Base-by-base conservation (phyloP, 805 yeast species). In the Saccharomycopsis sp. region DNA sequence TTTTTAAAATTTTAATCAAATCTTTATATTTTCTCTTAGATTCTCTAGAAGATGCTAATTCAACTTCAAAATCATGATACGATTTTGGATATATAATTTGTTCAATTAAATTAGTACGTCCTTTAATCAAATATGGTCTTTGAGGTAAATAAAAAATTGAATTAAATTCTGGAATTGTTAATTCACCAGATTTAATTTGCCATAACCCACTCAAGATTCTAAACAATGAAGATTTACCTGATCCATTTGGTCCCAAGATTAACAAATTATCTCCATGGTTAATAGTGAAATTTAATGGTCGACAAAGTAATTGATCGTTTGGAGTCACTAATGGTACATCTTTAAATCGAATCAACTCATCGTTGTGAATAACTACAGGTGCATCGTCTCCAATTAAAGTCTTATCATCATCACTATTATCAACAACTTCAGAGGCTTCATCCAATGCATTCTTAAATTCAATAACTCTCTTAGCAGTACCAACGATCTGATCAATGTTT, bases 201-300 rank as follows among this genome's bases (percentile, higher is more conserved):
- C 97, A 89, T 53, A 89, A 69, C 0, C 96, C 96, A 44, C 97
- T 96, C 38, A 89, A 71, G 56, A 89, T 76, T 58, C 97, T 75
- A 62, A 89, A 89, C 46, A 89, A 66, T 0, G 97, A 89, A 0
- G 96, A 88, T 64, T 89, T 89, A 22, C 97, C 97, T 51, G 95
- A 85, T 1, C 97, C 97, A 58, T 89, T 89, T 11, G 97, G 97
- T 0, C 97, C 97, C 7, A 90, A 88, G 59, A 89, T 88, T 43
- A 89, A 70, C 41, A 89, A 67, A 62, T 89, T 93, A 41, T 88
- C 81, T 28, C 96, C 96, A 27, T 77, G 82, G 51, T 81, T 75
- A 43, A 89, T 75, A 41, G 80, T 72, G 61, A 89, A 88, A 22
- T 76, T 69, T 54, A 89, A 69, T 31, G 76, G 72, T 36, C 75